phyloP scores from a whole-genome alignment of 352 stramenopile species.

The Blastocystis hominis region DNA sequence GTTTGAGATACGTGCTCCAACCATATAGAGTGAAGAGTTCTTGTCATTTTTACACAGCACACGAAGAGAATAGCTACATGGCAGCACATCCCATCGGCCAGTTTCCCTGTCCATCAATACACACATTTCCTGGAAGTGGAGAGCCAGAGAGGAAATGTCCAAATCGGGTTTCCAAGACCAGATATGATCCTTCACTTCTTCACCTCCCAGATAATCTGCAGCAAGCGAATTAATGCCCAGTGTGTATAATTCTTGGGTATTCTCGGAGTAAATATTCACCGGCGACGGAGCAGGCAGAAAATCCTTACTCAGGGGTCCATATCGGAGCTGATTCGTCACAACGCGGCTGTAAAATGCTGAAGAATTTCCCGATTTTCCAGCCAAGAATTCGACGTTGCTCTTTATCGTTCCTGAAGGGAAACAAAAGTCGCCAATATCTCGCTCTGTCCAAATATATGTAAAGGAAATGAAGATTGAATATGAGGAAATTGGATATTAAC shows the following conservation, averaged over 20 bases:
- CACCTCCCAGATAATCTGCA: slow-evolving; percentile 7
- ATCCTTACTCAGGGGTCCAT: slow-evolving; percentile 49
- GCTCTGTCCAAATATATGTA: not conserved
- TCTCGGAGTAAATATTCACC: slow-evolving; percentile 13
- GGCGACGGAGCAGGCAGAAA: slow-evolving; percentile 27
- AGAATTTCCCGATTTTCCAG: not conserved
- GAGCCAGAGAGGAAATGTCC: not conserved
- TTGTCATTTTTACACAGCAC: slow-evolving; percentile 1
- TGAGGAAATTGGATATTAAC: slow-evolving; percentile 14
- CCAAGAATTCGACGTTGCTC: not conserved
- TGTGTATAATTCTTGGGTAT: not conserved
- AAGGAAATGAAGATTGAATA: not conserved
- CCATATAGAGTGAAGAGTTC: not conserved
- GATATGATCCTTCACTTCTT: not conserved
- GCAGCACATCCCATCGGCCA: not conserved
- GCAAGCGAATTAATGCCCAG: slow-evolving; percentile 28
- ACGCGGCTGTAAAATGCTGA: slow-evolving; percentile 15
- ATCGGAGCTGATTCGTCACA: slow-evolving; percentile 41
- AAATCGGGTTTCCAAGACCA: not conserved
- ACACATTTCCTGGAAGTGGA: not conserved
- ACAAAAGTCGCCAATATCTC: slow-evolving; percentile 10
- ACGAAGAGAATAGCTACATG: not conserved
- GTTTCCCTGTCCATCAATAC: not conserved
- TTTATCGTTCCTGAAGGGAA: not conserved
- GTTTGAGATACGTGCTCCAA: not conserved